Conservation (phyloP, 495 filamentous ascomycete species). For the Neurospora sp. region DNA sequence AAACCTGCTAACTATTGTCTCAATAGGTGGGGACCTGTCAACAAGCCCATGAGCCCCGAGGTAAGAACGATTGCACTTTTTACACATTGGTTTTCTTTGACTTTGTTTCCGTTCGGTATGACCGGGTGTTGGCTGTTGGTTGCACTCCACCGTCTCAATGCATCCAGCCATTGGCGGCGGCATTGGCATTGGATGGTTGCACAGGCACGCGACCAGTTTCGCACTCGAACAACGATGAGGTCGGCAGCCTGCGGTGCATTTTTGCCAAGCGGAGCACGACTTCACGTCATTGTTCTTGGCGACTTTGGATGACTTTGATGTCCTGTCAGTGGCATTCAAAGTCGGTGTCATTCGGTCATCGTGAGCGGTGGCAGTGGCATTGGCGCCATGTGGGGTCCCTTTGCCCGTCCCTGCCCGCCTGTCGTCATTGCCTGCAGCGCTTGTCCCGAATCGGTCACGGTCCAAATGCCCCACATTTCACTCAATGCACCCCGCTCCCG, state of each 20-base stretch:
- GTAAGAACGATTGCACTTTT: constrained; percentile 45
- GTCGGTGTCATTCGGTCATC: neutral
- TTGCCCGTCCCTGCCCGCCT: constrained; percentile 11
- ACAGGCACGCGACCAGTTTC: neutral
- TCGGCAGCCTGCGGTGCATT: neutral
- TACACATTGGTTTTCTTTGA: neutral
- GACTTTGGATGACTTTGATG: constrained; percentile 4
- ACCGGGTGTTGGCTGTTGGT: neutral
- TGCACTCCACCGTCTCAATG: neutral
- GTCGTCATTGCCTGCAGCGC: constrained; percentile 17
- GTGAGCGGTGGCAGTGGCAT: neutral
- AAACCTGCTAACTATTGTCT: neutral
- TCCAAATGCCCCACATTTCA: constrained; percentile 14
- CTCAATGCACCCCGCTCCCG: constrained; percentile 27
- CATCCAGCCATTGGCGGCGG: neutral
- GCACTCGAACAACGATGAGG: neutral
- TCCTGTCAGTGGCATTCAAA: constrained; percentile 12
- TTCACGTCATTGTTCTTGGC: constrained; percentile 15
- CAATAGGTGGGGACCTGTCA: constrained; percentile 62
- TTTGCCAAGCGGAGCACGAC: neutral
- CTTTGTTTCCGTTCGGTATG: constrained; percentile 1
- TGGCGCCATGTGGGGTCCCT: neutral
- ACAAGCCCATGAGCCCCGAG: constrained; percentile 97
- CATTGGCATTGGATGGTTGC: neutral
- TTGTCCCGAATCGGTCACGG: constrained; percentile 6